Evolutionary conservation across 768 basidiomycete species (phyloP).

Genomic region (Leccinum broughii): DNA sequence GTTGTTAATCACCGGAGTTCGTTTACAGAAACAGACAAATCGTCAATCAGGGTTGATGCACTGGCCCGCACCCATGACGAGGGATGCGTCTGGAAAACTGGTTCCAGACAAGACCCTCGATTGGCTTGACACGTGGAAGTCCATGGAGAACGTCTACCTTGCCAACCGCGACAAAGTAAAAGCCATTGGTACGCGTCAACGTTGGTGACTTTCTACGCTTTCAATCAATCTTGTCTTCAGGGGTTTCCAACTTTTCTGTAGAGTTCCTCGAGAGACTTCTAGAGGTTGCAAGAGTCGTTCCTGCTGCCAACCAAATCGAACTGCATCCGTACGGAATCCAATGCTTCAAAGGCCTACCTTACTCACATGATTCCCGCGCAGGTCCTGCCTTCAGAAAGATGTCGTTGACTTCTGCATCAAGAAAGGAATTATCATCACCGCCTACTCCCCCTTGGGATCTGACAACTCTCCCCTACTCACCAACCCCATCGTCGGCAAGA

Average conservation of each 20-base stretch:
- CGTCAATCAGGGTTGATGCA: constrained; percentile 63
- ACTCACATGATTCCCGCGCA: background rate
- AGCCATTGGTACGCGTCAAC: constrained; percentile 56
- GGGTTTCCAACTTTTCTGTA: constrained; percentile 72
- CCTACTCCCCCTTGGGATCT: constrained; percentile 80
- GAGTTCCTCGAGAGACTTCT: constrained; percentile 63
- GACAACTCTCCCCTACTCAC: constrained; percentile 69
- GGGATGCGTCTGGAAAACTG: constrained; percentile 37
- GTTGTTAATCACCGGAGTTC: background rate
- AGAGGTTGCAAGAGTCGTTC: constrained; percentile 53
- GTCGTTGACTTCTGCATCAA: constrained; percentile 57
- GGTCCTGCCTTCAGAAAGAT: background rate
- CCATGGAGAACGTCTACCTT: constrained; percentile 69
- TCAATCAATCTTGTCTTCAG: constrained; percentile 25
- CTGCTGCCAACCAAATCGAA: constrained; percentile 81
- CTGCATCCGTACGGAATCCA: constrained; percentile 53
- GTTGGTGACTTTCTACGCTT: background rate
- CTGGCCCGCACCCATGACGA: constrained; percentile 78
- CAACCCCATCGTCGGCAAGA: constrained; percentile 56
- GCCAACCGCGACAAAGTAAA: constrained; percentile 67
- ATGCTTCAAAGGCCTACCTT: constrained; percentile 21
- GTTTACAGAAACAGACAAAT: background rate
- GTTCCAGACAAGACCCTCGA: constrained; percentile 51
- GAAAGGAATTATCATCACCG: constrained; percentile 72
- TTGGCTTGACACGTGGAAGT: constrained; percentile 79